Evolutionary conservation across 192 early-diverging fungal genomes (phyloP).

Genomic region (Helicostylum pulchrum): DNA sequence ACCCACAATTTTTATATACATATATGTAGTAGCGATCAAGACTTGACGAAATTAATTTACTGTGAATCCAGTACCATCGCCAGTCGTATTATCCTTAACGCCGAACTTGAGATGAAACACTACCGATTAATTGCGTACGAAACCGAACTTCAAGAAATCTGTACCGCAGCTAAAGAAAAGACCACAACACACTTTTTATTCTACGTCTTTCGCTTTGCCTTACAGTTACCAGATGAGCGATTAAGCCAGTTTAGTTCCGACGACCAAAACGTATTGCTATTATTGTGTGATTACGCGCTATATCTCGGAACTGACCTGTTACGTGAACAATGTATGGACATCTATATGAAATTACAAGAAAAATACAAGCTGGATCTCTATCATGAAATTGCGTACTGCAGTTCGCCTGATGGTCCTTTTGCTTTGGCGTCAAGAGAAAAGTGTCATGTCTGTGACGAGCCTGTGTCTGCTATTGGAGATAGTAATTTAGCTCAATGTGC

Average conservation of each 20-base stretch:
- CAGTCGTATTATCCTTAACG: slow-evolving; percentile 1
- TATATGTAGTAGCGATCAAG: not conserved
- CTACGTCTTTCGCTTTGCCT: not conserved
- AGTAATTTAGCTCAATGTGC: slow-evolving; percentile 7
- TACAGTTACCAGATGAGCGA: not conserved
- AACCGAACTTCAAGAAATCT: not conserved
- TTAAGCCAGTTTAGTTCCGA: too few species aligned
- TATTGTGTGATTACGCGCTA: too few species aligned
- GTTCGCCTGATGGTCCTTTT: not conserved
- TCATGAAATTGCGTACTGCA: not conserved
- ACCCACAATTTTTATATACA: too few species aligned
- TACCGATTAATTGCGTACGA: not conserved
- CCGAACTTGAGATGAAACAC: slow-evolving; percentile 3
- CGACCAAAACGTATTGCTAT: too few species aligned
- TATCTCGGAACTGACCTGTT: too few species aligned
- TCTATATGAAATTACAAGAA: too few species aligned
- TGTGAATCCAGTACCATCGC: slow-evolving; percentile 1
- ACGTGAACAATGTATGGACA: too few species aligned
- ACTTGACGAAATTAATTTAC: not conserved
- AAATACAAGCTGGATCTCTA: not conserved
- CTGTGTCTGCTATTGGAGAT: not conserved
- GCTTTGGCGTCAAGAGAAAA: not conserved
- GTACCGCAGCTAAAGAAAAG: not conserved
- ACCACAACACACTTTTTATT: not conserved
- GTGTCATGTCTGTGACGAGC: not conserved